Base-by-base conservation (phyloP, 2,329 filamentous ascomycete genomes). In the Alternaria conjuncta region DNA sequence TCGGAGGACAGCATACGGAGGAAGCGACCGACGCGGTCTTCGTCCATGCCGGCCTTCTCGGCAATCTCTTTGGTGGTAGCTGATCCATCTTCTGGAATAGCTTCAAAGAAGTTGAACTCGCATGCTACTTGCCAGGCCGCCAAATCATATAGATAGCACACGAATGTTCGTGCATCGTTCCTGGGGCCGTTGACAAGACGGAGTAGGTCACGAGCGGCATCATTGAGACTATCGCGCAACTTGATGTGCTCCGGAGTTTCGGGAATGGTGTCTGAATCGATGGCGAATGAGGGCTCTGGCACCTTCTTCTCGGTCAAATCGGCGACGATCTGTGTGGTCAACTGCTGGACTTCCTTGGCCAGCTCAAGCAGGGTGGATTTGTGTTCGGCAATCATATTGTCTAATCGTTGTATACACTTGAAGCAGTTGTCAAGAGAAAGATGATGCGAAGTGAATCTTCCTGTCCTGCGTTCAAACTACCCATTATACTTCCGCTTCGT, bases 181-280 rank as follows among this genome's bases (percentile, higher is more conserved):
- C 63, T 62, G 8, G 64, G 69, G 1, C 65, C 68, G 64, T 57
- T 77, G 13, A 71, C 67, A 11, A 71, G 65, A 21, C 71, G 81
- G 51, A 72, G 64, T 20, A 60, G 63, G 46, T 71, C 68, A 30
- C 60, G 54, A 20, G 67, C 64, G 11, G 57, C 47, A 49, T 70
- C 67, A 28, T 69, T 71, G 23, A 72, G 67, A 12, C 63, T 32
- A 18, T 58, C 55, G 15, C 65, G 64, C n/a, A 72, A 46, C 5
- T 36, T 26, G 43, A 65, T 63, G 9, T 68, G 64, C 11, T 63
- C 54, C 8, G 61, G 49, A 36, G 61, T 61, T 28, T 66, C 63
- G 6, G 65, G 60, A 12, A 68, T 46, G 13, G 57, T 36, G 30
- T 57, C 50, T 11, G 67, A 67, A 30, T 49, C 30, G 15, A 43